A percentile compares a stretch with the other conserved stretches of the same genome.
Evolutionary conservation across 2,329 filamentous ascomycete genomes (phyloP).

Genomic region (Tolypocladium tropicale): DNA sequence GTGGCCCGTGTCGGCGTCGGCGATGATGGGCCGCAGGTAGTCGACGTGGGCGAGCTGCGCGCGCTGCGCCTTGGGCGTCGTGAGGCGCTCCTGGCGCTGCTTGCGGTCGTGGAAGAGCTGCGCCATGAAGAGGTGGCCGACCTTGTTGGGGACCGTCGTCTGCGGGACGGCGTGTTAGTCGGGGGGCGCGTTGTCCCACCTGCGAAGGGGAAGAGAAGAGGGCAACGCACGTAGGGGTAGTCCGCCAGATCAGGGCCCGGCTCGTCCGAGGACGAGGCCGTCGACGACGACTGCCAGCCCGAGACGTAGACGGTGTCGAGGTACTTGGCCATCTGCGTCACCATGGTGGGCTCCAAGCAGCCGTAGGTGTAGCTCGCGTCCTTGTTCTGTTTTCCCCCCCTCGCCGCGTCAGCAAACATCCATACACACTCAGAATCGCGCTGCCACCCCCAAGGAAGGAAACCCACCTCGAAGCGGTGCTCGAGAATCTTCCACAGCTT

Average conservation of each 20-base stretch:
- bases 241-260: constrained; percentile 96
- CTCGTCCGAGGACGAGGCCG: constrained; percentile 88
- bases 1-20: constrained; percentile 94
- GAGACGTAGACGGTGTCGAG: constrained; percentile 98
- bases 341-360: constrained; percentile 94
- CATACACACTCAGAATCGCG: no score
- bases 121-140: constrained; percentile 93
- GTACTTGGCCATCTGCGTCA: constrained; percentile 99
- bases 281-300: constrained; percentile 97
- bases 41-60: constrained; percentile 69
- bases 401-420: background rate
- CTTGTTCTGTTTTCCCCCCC: constrained; percentile 55
- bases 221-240: constrained; percentile 69
- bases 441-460: no score
- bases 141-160: constrained; percentile 98
- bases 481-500: constrained; percentile 93
- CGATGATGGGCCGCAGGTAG: constrained; percentile 91
- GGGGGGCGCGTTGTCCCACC: no score
- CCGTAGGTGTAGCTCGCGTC: constrained; percentile 93
- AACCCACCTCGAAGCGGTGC: constrained; percentile 63
- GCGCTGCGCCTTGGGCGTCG: constrained; percentile 62
- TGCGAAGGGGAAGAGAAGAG: background rate
- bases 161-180: constrained; percentile 27
- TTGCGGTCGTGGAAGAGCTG: constrained; percentile 99
- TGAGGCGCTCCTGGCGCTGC: constrained; percentile 89